Base-by-base conservation (phyloP, 148 eudicot species). In the Camellia granthamiana region DNA sequence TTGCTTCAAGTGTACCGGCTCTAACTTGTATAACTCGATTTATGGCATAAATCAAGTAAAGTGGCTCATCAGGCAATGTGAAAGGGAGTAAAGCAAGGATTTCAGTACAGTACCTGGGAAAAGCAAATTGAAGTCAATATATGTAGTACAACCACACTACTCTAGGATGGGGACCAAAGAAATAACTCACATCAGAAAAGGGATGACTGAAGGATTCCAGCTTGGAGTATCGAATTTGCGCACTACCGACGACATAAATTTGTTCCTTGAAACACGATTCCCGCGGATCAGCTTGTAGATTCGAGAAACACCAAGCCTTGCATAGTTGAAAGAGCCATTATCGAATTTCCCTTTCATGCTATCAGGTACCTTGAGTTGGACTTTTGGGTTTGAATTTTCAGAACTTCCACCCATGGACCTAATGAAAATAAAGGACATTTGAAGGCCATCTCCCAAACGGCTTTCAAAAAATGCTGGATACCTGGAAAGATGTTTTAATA, bases 361-460 rank as follows among this genome's bases (percentile, higher is more conserved):
- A 81, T 88, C 88, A 23, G 83, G 79, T 59, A 67, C 75, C 82
- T 89, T 92, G 16, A 83, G 44, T 79, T 88, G 91, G 67, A 75
- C 56, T 74, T 88, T 87, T 30, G 77, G 77, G 81, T 81, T 84
- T 46, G 77, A 52, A 68, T 82, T 78, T 38, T 77, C 88, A 86
- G 71, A 49, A 81, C 69, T 77, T 65, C 69, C 88, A 75, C 74
- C 87, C 88, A 91, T 87, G 84, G 97, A 84, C 76, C 82, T 88
- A 52, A 96, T 96, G 85, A 96, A 96, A 78, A 75, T 82, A 88
- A 92, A 96, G 81, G 99, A 93, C 91, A 91, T 84, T 83, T 90
- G 99, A 74, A 96, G 98, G 72, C 99, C 99, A 87, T 96, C 99
- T 14, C 98, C 99, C 62, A 96, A 87, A n/a, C 99, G 99, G 79